Conservation (phyloP, 2,329 filamentous ascomycete species). For the Aspergillus sp. region DNA sequence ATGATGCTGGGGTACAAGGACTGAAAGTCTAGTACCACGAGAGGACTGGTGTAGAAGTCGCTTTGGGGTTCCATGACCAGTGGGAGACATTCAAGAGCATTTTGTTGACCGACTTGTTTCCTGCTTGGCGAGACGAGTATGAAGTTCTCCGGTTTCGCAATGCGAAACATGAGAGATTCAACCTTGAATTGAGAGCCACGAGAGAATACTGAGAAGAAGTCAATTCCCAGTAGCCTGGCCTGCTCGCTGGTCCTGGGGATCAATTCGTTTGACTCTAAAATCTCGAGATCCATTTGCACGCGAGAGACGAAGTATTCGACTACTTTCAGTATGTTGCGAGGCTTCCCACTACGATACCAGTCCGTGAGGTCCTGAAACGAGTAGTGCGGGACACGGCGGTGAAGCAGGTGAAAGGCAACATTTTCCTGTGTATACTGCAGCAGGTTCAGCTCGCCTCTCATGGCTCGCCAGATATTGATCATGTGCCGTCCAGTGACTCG, state of each 20-base stretch:
- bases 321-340: conserved; percentile 71
- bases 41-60: conserved; percentile 85
- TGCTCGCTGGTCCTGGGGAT: conserved; percentile 90
- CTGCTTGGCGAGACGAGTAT: conserved; percentile 84
- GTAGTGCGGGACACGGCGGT: conserved; percentile 86
- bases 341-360: conserved; percentile 75
- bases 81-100: conserved; percentile 89
- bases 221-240: conserved; percentile 85
- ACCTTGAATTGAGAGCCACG: conserved; percentile 98
- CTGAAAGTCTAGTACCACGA: conserved; percentile 93
- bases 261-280: conserved; percentile 86
- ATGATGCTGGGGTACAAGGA: conserved; percentile 96
- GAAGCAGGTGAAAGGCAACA: conserved; percentile 86
- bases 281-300: conserved; percentile 81
- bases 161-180: conserved; percentile 97
- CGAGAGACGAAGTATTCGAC: conserved; percentile 76
- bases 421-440: conserved; percentile 97
- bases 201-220: conserved; percentile 96
- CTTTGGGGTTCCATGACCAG: conserved; percentile 98
- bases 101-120: conserved; percentile 90
- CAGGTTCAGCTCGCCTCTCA: conserved; percentile 88
- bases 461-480: conserved; percentile 96
- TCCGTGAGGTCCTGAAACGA: conserved; percentile 73
- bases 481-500: conserved; percentile 91
- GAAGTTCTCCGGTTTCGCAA: conserved; percentile 95